phyloP scores from a whole-genome alignment of 805 yeast species.

The Zygosaccharomyces kombuchaensis region DNA sequence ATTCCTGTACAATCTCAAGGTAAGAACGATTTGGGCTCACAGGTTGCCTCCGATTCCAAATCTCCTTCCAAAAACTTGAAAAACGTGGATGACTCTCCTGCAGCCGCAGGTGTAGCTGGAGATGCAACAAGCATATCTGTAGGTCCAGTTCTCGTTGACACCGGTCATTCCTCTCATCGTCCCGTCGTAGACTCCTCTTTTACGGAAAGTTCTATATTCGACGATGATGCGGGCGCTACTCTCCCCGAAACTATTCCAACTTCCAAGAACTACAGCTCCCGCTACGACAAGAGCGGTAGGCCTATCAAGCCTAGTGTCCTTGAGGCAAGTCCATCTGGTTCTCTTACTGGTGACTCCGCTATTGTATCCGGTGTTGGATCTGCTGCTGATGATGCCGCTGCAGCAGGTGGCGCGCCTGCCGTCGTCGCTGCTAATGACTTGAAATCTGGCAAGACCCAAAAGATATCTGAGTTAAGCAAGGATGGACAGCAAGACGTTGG shows the following conservation, averaged over 20 bases:
- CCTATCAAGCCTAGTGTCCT: slow-evolving; percentile 5
- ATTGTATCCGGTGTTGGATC: background rate
- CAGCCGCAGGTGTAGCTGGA: background rate
- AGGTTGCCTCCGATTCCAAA: background rate
- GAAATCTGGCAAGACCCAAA: background rate
- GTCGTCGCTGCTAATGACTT: background rate
- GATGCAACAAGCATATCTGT: background rate
- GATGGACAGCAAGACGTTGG: background rate
- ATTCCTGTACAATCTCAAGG: slow-evolving; percentile 1
- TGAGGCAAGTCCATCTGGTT: background rate
- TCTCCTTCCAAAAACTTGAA: background rate
- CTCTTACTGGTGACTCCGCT: background rate
- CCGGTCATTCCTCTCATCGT: background rate
- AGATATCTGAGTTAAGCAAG: background rate
- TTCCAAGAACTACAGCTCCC: slow-evolving; percentile 27
- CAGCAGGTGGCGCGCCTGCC: background rate
- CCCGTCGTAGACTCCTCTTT: slow-evolving; percentile 3
- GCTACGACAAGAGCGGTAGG: slow-evolving; percentile 16
- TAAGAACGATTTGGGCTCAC: background rate
- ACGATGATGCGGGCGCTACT: slow-evolving; percentile 32
- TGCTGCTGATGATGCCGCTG: background rate
- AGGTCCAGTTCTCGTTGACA: background rate
- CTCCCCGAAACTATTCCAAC: slow-evolving; percentile 34
- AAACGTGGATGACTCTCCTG: background rate
- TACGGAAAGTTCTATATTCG: slow-evolving; percentile 4